These are phyloP conservation scores for Deakozyma indianensis DNA, from an alignment of 805 yeast genomes.

Conservation along the genomic window DNA sequence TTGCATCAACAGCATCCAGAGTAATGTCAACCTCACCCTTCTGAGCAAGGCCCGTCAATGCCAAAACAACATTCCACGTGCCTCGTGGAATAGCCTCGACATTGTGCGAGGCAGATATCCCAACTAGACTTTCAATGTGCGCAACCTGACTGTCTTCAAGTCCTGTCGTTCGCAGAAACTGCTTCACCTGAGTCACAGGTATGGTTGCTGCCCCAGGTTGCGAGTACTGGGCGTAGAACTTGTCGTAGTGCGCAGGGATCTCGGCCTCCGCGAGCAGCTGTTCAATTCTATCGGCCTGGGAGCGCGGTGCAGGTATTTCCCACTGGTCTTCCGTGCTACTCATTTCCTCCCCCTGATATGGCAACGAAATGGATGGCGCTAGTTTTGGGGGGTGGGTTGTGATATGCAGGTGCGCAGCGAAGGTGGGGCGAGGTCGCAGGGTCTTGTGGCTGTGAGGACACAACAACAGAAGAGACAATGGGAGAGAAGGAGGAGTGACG, in stretches of 20 bases:
- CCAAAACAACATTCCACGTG: conserved; percentile 21
- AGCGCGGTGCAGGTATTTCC: conserved; percentile 1
- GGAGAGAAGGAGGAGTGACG: too few species aligned
- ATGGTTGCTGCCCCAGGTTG: conserved; percentile 6
- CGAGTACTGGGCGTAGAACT: conserved; percentile 3
- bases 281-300: conserved; percentile 3
- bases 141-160: conserved; percentile 1
- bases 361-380: too few species aligned
- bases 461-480: too few species aligned
- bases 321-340: neutral
- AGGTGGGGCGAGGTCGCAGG: too few species aligned
- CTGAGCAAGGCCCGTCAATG: conserved; percentile 21
- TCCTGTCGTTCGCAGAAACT: conserved; percentile 4
- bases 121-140: neutral
- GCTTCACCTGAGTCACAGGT: conserved; percentile 2
- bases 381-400: too few species aligned
- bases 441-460: too few species aligned
- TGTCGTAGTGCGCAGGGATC: conserved; percentile 6
- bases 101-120: conserved; percentile 6
- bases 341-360: neutral
- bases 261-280: conserved; percentile 4
- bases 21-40: conserved; percentile 17
- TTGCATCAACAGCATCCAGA: conserved; percentile 16
- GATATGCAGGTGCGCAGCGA: too few species aligned
- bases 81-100: conserved; percentile 11